Evolutionary conservation across 129 eudicot species (phyloP).

Genomic region (Artemisia tridentata): DNA sequence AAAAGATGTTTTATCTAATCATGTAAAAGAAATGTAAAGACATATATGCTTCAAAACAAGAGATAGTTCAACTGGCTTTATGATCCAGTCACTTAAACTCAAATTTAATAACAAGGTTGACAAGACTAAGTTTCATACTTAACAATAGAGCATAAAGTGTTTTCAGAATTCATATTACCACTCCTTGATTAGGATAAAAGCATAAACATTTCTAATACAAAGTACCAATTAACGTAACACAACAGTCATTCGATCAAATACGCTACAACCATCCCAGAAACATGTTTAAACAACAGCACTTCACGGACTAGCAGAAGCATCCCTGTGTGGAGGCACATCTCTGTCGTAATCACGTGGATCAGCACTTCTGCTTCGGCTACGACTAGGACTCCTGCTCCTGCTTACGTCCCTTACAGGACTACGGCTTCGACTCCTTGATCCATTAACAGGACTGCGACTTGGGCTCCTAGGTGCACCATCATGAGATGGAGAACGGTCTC

Average conservation of each 20-base stretch:
- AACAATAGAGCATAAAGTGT: background rate
- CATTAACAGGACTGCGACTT: slow-evolving; percentile 31
- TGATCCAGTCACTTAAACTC: no score
- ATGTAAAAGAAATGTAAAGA: no score
- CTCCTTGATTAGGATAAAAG: background rate
- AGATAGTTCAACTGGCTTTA: no score
- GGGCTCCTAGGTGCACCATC: slow-evolving; percentile 34
- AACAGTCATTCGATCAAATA: background rate
- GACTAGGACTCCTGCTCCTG: slow-evolving; percentile 33
- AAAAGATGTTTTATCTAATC: no score
- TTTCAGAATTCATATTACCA: no score
- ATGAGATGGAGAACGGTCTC: slow-evolving; percentile 40
- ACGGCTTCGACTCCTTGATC: slow-evolving; percentile 39
- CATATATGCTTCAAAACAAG: no score
- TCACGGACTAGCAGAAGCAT: slow-evolving; percentile 48
- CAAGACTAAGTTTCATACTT: background rate
- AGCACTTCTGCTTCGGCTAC: slow-evolving; percentile 63
- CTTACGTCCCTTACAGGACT: slow-evolving; percentile 30
- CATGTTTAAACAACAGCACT: background rate
- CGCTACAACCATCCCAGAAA: slow-evolving; percentile 2
- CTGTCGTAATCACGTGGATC: slow-evolving; percentile 30
- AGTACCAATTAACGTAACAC: background rate
- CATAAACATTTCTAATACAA: background rate
- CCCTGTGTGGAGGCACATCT: slow-evolving; percentile 43
- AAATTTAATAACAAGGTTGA: no score